Evolutionary conservation across 2,329 filamentous ascomycete species (phyloP).

Genomic region (Curvularia sp.): DNA sequence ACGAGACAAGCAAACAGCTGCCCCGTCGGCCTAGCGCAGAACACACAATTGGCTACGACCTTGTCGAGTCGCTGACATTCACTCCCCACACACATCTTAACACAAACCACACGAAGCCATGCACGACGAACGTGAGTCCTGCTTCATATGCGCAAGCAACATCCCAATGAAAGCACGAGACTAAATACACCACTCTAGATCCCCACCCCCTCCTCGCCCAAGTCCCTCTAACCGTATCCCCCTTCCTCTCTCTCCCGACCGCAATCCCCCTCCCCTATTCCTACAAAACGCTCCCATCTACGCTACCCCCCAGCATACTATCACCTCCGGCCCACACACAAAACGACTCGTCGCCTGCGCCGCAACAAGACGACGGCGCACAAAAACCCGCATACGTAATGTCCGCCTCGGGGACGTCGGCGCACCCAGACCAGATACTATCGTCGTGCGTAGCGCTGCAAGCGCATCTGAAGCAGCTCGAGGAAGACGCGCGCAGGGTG

Average conservation of each 20-base stretch:
- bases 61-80: not conserved
- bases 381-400: conserved; percentile 71
- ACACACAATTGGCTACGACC: not conserved
- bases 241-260: conserved; percentile 88
- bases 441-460: conserved; percentile 80
- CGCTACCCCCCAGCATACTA: conserved; percentile 76
- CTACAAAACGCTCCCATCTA: conserved; percentile 87
- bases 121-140: conserved; percentile 49
- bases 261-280: conserved; percentile 93
- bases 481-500: conserved; percentile 70
- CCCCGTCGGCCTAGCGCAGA: not conserved
- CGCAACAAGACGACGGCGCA: conserved; percentile 48
- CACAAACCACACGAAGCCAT: conserved; percentile 26
- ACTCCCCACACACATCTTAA: not conserved
- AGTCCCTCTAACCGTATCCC: conserved; percentile 90
- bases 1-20: not conserved
- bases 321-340: conserved; percentile 27
- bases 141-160: not conserved
- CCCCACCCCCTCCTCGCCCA: conserved; percentile 90
- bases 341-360: conserved; percentile 54
- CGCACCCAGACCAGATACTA: conserved; percentile 80
- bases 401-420: conserved; percentile 78
- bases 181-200: conserved; percentile 40
- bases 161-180: not conserved
- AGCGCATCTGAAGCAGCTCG: conserved; percentile 73